Conservation (phyloP, 495 filamentous ascomycete species). For the Clohesyomyces aquaticus region DNA sequence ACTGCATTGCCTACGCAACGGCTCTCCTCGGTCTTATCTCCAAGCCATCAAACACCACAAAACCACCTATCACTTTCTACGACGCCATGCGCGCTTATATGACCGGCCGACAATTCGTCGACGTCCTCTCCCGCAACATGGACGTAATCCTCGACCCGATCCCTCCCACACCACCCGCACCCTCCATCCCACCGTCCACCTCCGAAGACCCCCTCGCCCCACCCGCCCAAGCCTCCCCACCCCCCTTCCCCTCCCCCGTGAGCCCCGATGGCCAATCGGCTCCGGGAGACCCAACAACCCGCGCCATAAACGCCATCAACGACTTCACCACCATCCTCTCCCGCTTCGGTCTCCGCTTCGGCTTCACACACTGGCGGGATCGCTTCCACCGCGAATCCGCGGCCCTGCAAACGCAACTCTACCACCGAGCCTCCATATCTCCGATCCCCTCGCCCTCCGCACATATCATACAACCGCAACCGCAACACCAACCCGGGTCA, state of each 20-base stretch:
- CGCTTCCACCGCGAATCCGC: constrained; percentile 40
- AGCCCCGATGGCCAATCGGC: constrained; percentile 14
- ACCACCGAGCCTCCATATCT: constrained; percentile 30
- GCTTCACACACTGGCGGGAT: constrained; percentile 47
- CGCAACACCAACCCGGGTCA: too few relatives aligned
- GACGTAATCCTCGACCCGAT: constrained; percentile 49
- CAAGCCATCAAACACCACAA: constrained; percentile 43
- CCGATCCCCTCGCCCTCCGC: constrained; percentile 18
- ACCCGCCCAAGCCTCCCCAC: constrained; percentile 10
- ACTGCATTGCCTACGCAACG: constrained; percentile 72
- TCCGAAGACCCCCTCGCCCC: constrained; percentile 38
- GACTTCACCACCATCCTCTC: constrained; percentile 44
- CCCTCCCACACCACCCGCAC: constrained; percentile 35
- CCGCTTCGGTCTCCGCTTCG: constrained; percentile 45
- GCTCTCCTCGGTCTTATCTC: constrained; percentile 59
- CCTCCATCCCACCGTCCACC: constrained; percentile 9
- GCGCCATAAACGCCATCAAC: constrained; percentile 44
- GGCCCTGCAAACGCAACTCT: constrained; percentile 27
- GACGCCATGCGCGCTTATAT: constrained; percentile 74
- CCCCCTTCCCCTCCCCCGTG: constrained; percentile 30
- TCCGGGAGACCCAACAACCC: constrained; percentile 21
- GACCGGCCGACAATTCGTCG: constrained; percentile 70
- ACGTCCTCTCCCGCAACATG: constrained; percentile 62
- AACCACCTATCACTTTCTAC: constrained; percentile 70
- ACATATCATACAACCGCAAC: constrained; percentile 7